Conservation (phyloP, 2,329 filamentous ascomycete species). For the Pseudogymnoascus sp. region DNA sequence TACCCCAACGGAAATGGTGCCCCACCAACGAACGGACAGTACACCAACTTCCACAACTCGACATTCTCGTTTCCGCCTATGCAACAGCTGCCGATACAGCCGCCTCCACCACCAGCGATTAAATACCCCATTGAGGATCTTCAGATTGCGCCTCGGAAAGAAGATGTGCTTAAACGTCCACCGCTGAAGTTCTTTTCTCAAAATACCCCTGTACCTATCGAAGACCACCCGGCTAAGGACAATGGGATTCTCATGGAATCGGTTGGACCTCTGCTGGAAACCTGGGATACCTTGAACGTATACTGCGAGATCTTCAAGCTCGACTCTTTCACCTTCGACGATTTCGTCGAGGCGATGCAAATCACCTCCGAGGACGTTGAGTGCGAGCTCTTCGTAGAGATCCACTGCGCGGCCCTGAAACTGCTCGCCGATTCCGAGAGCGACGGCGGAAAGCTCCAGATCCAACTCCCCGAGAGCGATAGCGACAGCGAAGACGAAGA, state of each 20-base stretch:
- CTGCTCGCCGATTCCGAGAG: constrained; percentile 69
- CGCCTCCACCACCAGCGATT: constrained; percentile 61
- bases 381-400: constrained; percentile 81
- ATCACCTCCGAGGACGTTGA: constrained; percentile 66
- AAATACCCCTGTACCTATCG: constrained; percentile 48
- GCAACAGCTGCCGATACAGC: constrained; percentile 13
- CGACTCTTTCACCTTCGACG: constrained; percentile 96
- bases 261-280: constrained; percentile 78
- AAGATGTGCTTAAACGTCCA: constrained; percentile 56
- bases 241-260: constrained; percentile 72
- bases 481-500: constrained; percentile 63
- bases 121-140: constrained; percentile 97
- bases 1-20: background rate
- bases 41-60: constrained; percentile 35
- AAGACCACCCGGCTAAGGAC: constrained; percentile 40
- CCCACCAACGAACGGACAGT: constrained; percentile 22
- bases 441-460: constrained; percentile 71
- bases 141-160: constrained; percentile 62
- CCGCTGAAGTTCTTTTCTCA: constrained; percentile 69
- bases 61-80: constrained; percentile 41
- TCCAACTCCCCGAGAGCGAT: constrained; percentile 68
- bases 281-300: constrained; percentile 97
- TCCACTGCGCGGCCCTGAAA: constrained; percentile 87
- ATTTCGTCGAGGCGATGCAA: constrained; percentile 82
- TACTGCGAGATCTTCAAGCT: constrained; percentile 91